A percentile compares a stretch with the other conserved stretches of the same genome.
Evolutionary conservation across 441 rosid species (phyloP).

Genomic region (Cnidoscolus chayamansa): DNA sequence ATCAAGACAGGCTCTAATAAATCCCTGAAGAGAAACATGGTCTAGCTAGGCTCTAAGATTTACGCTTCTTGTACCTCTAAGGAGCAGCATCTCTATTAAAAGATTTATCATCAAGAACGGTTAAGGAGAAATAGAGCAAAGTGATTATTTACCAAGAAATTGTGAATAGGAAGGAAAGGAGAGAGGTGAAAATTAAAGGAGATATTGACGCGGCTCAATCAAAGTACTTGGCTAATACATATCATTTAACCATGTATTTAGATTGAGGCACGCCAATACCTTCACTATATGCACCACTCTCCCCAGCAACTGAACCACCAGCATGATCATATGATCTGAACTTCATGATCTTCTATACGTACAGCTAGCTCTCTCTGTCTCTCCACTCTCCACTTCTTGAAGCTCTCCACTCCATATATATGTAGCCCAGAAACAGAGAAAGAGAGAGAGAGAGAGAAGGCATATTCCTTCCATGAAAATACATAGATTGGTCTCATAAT

Average conservation of each 20-base stretch:
- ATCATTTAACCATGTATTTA: slow-evolving; percentile 28
- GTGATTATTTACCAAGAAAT: slow-evolving; percentile 18
- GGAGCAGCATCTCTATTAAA: background rate
- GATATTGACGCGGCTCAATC: slow-evolving; percentile 61
- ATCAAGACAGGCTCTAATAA: too few relatives aligned
- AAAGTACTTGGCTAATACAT: slow-evolving; percentile 31
- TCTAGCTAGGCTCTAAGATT: too few relatives aligned
- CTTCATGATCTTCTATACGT: background rate
- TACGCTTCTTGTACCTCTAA: background rate
- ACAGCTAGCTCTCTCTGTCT: too few relatives aligned
- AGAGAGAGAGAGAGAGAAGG: too few relatives aligned
- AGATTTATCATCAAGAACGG: background rate
- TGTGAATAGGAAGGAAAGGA: background rate
- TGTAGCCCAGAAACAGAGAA: too few relatives aligned
- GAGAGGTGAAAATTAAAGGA: slow-evolving; percentile 23
- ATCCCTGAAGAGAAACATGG: background rate
- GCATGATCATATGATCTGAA: background rate
- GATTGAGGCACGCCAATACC: slow-evolving; percentile 49
- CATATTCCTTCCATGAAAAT: too few relatives aligned
- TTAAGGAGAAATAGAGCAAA: background rate
- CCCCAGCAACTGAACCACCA: background rate
- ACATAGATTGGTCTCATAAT: too few relatives aligned
- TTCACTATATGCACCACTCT: slow-evolving; percentile 18
- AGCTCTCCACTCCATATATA: too few relatives aligned
- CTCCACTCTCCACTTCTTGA: too few relatives aligned